A percentile compares a stretch with the other conserved stretches of the same genome.
phyloP scores from a whole-genome alignment of 2,329 filamentous ascomycete genomes.

The Teratosphaeria gauchensis region DNA sequence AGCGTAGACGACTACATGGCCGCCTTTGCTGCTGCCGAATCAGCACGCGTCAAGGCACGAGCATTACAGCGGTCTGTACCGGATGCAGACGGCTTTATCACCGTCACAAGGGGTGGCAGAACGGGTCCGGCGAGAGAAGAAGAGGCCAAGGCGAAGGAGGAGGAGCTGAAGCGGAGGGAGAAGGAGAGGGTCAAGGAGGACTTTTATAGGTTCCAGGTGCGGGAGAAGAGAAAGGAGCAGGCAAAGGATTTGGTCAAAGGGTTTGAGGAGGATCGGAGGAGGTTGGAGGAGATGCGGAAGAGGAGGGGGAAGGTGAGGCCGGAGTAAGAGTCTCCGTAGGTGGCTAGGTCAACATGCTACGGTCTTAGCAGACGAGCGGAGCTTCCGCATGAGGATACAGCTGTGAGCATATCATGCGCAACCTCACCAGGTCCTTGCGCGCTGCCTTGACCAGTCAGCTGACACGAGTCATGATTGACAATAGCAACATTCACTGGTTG shows the following conservation, averaged over 20 bases:
- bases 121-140: slow-evolving; percentile 64
- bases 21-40: slow-evolving; percentile 58
- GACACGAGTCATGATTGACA: background rate
- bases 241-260: slow-evolving; percentile 58
- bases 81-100: slow-evolving; percentile 93
- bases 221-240: slow-evolving; percentile 68
- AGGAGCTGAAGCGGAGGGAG: slow-evolving; percentile 52
- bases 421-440: no score
- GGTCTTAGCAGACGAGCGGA: no score
- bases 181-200: slow-evolving; percentile 56
- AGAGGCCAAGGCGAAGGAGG: slow-evolving; percentile 53
- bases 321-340: slow-evolving; percentile 20
- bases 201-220: slow-evolving; percentile 77
- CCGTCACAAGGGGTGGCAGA: slow-evolving; percentile 69
- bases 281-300: slow-evolving; percentile 60
- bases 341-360: no score
- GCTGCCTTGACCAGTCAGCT: no score
- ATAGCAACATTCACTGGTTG: background rate
- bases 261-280: slow-evolving; percentile 69
- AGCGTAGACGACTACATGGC: slow-evolving; percentile 80
- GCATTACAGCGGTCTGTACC: slow-evolving; percentile 63
- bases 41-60: slow-evolving; percentile 54
- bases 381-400: no score
- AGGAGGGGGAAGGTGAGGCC: slow-evolving; percentile 52
- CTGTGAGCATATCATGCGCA: no score